These are phyloP conservation scores for Boletus huronensis DNA, from an alignment of 768 basidiomycete genomes.

Conservation along the genomic window DNA sequence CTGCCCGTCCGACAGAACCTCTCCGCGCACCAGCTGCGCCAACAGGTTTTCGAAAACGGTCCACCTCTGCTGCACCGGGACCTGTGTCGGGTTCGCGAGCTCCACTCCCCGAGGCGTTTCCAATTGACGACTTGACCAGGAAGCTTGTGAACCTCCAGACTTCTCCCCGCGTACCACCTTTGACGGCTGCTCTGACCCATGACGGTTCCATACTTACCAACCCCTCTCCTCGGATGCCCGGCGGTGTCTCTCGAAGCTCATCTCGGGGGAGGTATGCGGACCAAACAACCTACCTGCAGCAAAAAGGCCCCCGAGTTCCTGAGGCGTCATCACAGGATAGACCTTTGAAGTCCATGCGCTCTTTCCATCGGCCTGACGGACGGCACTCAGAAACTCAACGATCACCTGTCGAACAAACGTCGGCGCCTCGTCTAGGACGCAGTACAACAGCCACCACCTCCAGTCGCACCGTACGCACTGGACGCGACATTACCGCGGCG, in stretches of 20 bases:
- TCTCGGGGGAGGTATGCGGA: slow-evolving; percentile 19
- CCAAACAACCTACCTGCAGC: slow-evolving; percentile 16
- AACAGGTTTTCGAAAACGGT: slow-evolving; percentile 36
- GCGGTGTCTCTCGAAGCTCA: slow-evolving; percentile 20
- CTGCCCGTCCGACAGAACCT: slow-evolving; percentile 14
- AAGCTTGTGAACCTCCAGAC: slow-evolving; percentile 54
- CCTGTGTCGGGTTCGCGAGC: slow-evolving; percentile 30
- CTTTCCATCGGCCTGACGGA: slow-evolving; percentile 53
- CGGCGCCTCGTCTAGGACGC: slow-evolving; percentile 33
- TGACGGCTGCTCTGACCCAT: slow-evolving; percentile 5
- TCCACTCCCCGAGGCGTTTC: slow-evolving; percentile 38
- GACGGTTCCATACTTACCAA: slow-evolving; percentile 9
- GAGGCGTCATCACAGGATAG: slow-evolving; percentile 20
- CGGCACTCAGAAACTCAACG: slow-evolving; percentile 35
- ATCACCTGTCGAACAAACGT: slow-evolving; percentile 28
- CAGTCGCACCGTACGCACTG: slow-evolving; percentile 11
- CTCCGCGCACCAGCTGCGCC: slow-evolving; percentile 35
- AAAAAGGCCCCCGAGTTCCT: slow-evolving; percentile 19
- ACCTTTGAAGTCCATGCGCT: slow-evolving; percentile 49
- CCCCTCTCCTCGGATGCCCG: slow-evolving; percentile 10
- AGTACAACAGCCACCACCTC: slow-evolving; percentile 33
- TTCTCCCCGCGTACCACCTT: slow-evolving; percentile 14
- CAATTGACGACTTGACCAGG: slow-evolving; percentile 55
- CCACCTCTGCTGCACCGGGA: slow-evolving; percentile 27
- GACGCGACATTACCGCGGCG: slow-evolving; percentile 13